Conservation (phyloP, 805 yeast species). For the Metschnikowia borealis region DNA sequence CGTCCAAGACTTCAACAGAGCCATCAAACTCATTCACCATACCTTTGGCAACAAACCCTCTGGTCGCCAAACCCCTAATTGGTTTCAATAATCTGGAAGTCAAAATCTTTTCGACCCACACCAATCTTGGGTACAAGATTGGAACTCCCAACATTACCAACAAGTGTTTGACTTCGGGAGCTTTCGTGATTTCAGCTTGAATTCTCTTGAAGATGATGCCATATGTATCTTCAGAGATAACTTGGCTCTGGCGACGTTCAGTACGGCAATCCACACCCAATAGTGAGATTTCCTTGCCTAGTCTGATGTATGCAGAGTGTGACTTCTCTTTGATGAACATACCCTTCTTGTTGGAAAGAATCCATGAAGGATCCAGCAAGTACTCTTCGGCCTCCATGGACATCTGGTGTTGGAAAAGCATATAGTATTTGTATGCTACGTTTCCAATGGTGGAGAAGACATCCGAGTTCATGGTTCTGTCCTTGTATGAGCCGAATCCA, state of each 20-base stretch:
- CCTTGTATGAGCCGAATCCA: conserved; percentile 88
- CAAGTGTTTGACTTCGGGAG: conserved; percentile 66
- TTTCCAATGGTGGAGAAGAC: conserved; percentile 71
- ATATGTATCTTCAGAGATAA: conserved; percentile 58
- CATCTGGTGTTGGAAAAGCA: conserved; percentile 88
- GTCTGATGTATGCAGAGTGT: conserved; percentile 65
- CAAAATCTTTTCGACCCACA: conserved; percentile 79
- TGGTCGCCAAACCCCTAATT: conserved; percentile 52
- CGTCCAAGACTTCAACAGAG: conserved; percentile 84
- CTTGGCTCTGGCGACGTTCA: conserved; percentile 64
- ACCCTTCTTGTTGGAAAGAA: conserved; percentile 54
- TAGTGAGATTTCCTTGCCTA: conserved; percentile 71
- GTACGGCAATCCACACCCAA: conserved; percentile 91
- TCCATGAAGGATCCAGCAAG: conserved; percentile 51
- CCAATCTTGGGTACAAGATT: conserved; percentile 88
- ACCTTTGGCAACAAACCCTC: conserved; percentile 60
- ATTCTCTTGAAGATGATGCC: conserved; percentile 56
- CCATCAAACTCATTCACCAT: conserved; percentile 92
- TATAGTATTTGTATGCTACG: conserved; percentile 77
- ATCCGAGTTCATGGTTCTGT: conserved; percentile 66
- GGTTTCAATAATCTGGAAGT: conserved; percentile 60
- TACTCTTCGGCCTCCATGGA: conserved; percentile 41
- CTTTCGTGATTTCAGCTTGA: conserved; percentile 48
- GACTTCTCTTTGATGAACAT: conserved; percentile 65
- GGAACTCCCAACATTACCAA: conserved; percentile 90